Percentiles rank a stretch among this genome's conserved stretches.
Evolutionary conservation across 202 grass and related monocot species (phyloP).

Genomic region (Brachypodium distachyon): DNA sequence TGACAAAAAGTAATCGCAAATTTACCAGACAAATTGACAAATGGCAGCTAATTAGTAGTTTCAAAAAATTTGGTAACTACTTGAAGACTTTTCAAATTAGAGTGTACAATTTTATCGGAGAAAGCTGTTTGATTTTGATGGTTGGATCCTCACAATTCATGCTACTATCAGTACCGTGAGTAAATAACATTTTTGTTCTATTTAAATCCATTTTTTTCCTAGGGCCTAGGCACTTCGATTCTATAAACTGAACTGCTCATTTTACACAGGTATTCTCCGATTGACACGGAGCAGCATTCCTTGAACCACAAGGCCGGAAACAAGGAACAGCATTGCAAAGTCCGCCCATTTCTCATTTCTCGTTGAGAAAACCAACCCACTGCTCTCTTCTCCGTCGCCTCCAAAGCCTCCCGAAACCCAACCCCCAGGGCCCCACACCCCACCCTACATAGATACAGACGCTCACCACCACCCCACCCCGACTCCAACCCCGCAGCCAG

Average conservation of each 20-base stretch:
- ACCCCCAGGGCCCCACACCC: slow-evolving; percentile 15
- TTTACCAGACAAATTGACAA: too few species aligned
- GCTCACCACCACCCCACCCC: not conserved
- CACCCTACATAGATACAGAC: slow-evolving; percentile 19
- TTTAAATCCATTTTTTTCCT: too few species aligned
- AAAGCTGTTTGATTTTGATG: too few species aligned
- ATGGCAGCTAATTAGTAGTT: too few species aligned
- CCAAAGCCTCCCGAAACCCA: not conserved
- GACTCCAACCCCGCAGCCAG: not conserved
- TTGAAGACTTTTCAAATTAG: too few species aligned
- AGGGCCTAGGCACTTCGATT: not conserved
- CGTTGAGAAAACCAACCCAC: slow-evolving; percentile 2
- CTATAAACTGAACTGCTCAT: not conserved
- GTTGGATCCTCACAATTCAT: too few species aligned
- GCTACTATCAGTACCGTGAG: too few species aligned
- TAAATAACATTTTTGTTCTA: too few species aligned
- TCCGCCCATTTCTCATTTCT: slow-evolving; percentile 2
- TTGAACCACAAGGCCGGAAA: not conserved
- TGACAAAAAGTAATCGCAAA: too few species aligned
- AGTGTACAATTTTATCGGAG: too few species aligned
- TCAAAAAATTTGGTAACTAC: too few species aligned
- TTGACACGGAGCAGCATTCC: not conserved
- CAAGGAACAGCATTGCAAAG: not conserved
- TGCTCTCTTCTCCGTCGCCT: not conserved
- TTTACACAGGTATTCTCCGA: not conserved